Evolutionary conservation across 2,329 filamentous ascomycete species (phyloP), one percentile per base, ranked within the genome.

Genomic region (Arthrinium puccinioides): DNA sequence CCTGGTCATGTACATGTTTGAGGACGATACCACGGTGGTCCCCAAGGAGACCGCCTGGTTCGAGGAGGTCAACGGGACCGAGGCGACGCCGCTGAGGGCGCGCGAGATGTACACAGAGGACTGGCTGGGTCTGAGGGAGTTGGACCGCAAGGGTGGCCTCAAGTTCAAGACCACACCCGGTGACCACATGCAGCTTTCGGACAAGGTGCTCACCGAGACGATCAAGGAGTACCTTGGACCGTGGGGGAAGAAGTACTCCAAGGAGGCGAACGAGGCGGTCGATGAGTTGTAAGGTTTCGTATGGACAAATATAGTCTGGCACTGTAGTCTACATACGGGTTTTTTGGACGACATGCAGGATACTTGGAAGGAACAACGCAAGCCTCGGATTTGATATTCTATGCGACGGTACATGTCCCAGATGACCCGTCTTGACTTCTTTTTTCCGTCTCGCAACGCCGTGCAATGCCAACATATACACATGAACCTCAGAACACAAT

Each of bases 21-120:
- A 81, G 44, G 79, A 94, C 10, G 92, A 98, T 62, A 78, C 70
- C 24, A 87, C 85, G 19, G 87, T 90, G 21, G 76, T 95, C 34
- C 92, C 92, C 27, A 94, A 90, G 69, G 84, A 96, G 71, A 86
- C 81, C 27, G 74, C 82, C 5, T 96, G 88, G 85, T 98, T 97
- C 57, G 78, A 80, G 26, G 88, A 97, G 57, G 82, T 92, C 32
- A 87, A 92, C 59, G 69, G 67, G 23, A 84, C 79, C 4, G 72
- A 79, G 43, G 68, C 79, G 16, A 85, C 77, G 31, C 72, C 72
- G 13, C 62, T 98, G 56, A 71, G 75, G 46, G 74, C 88, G 36
- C 71, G 86, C 40, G 59, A 62, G 20, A 67, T 97, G 2, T 98
- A 96, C 60, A 76, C 74, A 48, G 83, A 97, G 63, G 90, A 98